These are phyloP conservation scores for Eremothecium coryli DNA, from an alignment of 1,139 yeast genomes.

Conservation along the genomic window DNA sequence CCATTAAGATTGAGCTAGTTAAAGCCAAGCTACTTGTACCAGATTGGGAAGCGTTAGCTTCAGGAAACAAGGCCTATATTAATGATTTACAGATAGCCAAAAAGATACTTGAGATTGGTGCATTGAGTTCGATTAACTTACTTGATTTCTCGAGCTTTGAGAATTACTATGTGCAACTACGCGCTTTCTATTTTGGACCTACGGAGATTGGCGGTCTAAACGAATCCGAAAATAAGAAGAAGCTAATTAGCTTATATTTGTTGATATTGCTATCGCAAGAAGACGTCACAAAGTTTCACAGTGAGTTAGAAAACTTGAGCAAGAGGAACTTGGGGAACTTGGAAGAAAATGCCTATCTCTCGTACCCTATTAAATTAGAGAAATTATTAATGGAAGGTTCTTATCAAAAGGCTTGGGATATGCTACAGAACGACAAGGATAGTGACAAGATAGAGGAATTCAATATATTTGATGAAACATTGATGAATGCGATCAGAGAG, in stretches of 20 bases:
- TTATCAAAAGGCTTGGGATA: constrained; percentile 84
- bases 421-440: constrained; percentile 36
- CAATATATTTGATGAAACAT: constrained; percentile 49
- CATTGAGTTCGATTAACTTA: constrained; percentile 60
- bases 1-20: constrained; percentile 70
- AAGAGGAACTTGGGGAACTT: constrained; percentile 46
- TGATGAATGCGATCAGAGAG: constrained; percentile 66
- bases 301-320: constrained; percentile 70
- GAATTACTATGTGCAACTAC: constrained; percentile 64
- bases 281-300: constrained; percentile 78
- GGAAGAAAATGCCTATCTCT: constrained; percentile 51
- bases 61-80: constrained; percentile 37
- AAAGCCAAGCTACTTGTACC: constrained; percentile 74
- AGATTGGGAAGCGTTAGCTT: constrained; percentile 27
- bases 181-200: constrained; percentile 53
- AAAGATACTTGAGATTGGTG: constrained; percentile 79
- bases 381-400: constrained; percentile 95
- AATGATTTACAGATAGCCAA: constrained; percentile 73
- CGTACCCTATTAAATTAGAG: constrained; percentile 82
- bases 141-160: constrained; percentile 58
- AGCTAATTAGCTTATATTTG: constrained; percentile 68
- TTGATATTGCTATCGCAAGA: constrained; percentile 73
- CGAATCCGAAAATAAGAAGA: constrained; percentile 57
- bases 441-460: constrained; percentile 41
- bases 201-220: constrained; percentile 38